These are phyloP conservation scores for Leishmania mexicana DNA, from an alignment of 208 protist species.

Conservation along the genomic window DNA sequence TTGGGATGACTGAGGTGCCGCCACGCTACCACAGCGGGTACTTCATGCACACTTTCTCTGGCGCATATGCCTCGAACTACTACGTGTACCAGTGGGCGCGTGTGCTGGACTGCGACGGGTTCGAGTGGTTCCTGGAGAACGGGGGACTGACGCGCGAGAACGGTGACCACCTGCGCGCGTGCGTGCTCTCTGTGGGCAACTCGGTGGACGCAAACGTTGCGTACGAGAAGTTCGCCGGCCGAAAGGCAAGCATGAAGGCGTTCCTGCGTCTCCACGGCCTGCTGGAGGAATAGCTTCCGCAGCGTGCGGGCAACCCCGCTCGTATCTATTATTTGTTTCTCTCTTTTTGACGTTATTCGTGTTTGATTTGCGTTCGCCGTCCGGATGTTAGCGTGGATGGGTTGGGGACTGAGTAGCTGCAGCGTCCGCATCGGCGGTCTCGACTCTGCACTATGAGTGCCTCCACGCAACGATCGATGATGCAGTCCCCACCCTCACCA, in stretches of 20 bases:
- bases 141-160: conserved; percentile 55
- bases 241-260: conserved; percentile 37
- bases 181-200: conserved; percentile 68
- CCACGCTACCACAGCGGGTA: conserved; percentile 51
- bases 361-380: background rate
- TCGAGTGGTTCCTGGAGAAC: conserved; percentile 68
- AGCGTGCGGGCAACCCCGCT: background rate
- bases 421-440: background rate
- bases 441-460: background rate
- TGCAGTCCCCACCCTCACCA: background rate
- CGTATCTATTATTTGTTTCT: background rate
- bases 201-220: conserved; percentile 45
- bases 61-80: conserved; percentile 72
- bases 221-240: conserved; percentile 39
- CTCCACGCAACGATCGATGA: background rate
- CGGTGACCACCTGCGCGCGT: conserved; percentile 68
- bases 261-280: conserved; percentile 34
- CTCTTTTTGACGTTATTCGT: background rate
- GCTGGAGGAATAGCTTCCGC: background rate
- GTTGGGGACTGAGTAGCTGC: background rate
- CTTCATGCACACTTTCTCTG: conserved; percentile 73
- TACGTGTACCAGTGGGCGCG: conserved; percentile 78
- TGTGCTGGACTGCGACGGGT: conserved; percentile 65
- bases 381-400: background rate
- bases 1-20: conserved; percentile 27